Conservation (phyloP, 345 rosid species). For the Lenwebbia sp. region DNA sequence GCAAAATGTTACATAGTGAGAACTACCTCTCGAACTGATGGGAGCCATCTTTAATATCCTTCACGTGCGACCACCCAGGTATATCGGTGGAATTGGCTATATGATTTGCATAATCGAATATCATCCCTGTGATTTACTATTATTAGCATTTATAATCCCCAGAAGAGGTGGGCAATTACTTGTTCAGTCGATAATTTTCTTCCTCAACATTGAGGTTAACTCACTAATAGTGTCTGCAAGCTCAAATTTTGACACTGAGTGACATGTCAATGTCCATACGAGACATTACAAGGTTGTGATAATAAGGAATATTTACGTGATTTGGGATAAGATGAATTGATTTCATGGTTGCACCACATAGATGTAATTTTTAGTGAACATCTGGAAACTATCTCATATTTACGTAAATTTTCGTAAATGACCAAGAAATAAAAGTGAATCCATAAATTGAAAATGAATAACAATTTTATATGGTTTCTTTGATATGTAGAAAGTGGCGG, state of each 20-base stretch:
- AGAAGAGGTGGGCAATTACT: not conserved
- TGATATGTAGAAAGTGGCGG: not conserved
- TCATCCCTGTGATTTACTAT: not conserved
- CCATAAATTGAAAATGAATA: not conserved
- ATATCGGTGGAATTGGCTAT: not conserved
- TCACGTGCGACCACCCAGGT: not conserved
- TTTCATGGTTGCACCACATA: not conserved
- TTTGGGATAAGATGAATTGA: not conserved
- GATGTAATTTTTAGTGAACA: not conserved
- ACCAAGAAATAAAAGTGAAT: not conserved
- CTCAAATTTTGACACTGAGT: too few relatives aligned
- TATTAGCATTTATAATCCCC: not conserved
- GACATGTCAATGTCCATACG: too few relatives aligned
- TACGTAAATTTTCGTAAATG: not conserved
- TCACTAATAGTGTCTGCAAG: too few relatives aligned
- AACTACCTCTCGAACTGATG: rapidly evolving
- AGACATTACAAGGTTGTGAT: not conserved
- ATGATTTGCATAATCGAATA: too few relatives aligned
- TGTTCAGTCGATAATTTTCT: not conserved
- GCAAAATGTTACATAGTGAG: not conserved
- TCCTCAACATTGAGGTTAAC: too few relatives aligned
- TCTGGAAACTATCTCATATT: not conserved
- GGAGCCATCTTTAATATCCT: not conserved
- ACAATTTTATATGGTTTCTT: not conserved
- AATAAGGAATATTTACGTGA: not conserved